Conservation (phyloP, 2,329 filamentous ascomycete genomes). For the Monosporascus sp. region DNA sequence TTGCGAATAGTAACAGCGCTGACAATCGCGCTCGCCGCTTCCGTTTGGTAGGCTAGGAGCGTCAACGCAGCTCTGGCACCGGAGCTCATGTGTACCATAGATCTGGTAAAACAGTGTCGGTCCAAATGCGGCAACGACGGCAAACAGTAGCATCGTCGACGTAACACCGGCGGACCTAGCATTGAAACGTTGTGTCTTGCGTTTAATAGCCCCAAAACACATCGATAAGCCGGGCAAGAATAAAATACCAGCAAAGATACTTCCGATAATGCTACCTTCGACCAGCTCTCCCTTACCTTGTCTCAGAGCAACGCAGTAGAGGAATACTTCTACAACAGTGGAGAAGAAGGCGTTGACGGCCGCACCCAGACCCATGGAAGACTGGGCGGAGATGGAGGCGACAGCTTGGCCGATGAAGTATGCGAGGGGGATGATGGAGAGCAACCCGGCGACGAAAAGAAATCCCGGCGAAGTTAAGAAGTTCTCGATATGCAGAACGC, state of each 20-base stretch:
- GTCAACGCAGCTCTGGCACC: slow-evolving; percentile 65
- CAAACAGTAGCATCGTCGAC: slow-evolving; percentile 95
- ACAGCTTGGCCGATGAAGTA: slow-evolving; percentile 99
- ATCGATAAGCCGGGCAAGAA: slow-evolving; percentile 94
- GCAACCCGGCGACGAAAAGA: slow-evolving; percentile 74
- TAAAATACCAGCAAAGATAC: slow-evolving; percentile 93
- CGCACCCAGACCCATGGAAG: slow-evolving; percentile 94
- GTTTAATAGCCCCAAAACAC: slow-evolving; percentile 96
- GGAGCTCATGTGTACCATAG: slow-evolving; percentile 94
- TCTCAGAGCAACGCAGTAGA: slow-evolving; percentile 90
- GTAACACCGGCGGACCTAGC: slow-evolving; percentile 93
- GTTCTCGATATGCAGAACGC: slow-evolving; percentile 62
- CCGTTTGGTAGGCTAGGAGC: slow-evolving; percentile 32
- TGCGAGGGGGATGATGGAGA: slow-evolving; percentile 92
- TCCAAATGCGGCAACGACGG: slow-evolving; percentile 89
- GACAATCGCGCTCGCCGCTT: slow-evolving; percentile 64
- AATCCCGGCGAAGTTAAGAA: slow-evolving; percentile 79
- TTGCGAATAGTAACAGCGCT: slow-evolving; percentile 91
- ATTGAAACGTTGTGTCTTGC: slow-evolving; percentile 98
- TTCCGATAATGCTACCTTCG: slow-evolving; percentile 94
- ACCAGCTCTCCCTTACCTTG: slow-evolving; percentile 91
- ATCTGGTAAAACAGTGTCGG: slow-evolving; percentile 98
- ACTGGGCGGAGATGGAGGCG: slow-evolving; percentile 96
- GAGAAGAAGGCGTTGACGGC: slow-evolving; percentile 98
- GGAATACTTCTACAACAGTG: slow-evolving; percentile 92